Evolutionary conservation across 2,329 filamentous ascomycete genomes (phyloP).

Genomic region (Emmonsia crescens): DNA sequence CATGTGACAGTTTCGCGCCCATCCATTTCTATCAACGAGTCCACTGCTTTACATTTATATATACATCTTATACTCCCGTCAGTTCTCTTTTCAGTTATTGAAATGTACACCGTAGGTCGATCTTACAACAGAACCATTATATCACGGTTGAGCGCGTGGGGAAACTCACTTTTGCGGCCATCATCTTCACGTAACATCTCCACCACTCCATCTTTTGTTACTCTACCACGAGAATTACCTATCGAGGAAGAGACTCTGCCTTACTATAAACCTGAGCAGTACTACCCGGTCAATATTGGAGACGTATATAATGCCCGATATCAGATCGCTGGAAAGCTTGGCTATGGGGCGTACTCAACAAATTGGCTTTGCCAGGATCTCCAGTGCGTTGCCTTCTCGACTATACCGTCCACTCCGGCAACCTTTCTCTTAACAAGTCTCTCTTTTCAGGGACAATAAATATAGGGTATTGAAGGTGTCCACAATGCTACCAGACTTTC

Average conservation of each 20-base stretch:
- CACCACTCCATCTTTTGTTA: not conserved
- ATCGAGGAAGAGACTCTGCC: slow-evolving; percentile 32
- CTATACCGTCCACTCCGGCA: not conserved
- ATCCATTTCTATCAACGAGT: too few relatives aligned
- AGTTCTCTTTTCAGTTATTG: not conserved
- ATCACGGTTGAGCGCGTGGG: slow-evolving; percentile 3
- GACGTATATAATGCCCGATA: slow-evolving; percentile 29
- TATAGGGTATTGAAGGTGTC: slow-evolving; percentile 26
- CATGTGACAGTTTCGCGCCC: not conserved
- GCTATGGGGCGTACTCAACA: slow-evolving; percentile 34
- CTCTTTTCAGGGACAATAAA: slow-evolving; percentile 12
- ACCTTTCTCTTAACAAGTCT: not conserved
- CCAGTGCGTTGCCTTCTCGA: slow-evolving; percentile 11
- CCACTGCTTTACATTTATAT: too few relatives aligned
- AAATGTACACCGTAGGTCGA: not conserved
- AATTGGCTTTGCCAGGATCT: slow-evolving; percentile 35
- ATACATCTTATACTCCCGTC: not conserved
- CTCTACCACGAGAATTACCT: slow-evolving; percentile 5
- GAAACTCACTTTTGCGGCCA: not conserved
- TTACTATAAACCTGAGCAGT: slow-evolving; percentile 25
- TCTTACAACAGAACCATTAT: not conserved
- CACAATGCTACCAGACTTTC: slow-evolving; percentile 13
- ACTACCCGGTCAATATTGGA: slow-evolving; percentile 31
- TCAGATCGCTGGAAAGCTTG: slow-evolving; percentile 29
- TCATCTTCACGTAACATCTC: not conserved